Evolutionary conservation across 2,329 filamentous ascomycete species (phyloP).

Genomic region (Biscogniauxia marginata): DNA sequence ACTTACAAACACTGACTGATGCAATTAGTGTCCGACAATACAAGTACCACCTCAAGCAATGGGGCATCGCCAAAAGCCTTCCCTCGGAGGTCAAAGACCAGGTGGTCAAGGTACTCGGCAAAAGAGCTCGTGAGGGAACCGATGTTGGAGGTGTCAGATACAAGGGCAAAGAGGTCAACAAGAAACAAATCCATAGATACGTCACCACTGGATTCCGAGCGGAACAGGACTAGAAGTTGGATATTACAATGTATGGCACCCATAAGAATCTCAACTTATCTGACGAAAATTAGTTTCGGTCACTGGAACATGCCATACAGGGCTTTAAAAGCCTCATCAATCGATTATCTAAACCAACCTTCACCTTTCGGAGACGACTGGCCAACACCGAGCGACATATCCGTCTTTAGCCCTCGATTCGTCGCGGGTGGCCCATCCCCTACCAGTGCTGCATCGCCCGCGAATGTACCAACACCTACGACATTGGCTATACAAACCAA

Average conservation of each 20-base stretch:
- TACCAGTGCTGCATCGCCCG: slow-evolving; percentile 19
- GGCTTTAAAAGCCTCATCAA: slow-evolving; percentile 2
- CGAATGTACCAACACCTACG: slow-evolving; percentile 25
- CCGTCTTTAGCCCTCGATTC: slow-evolving; percentile 7
- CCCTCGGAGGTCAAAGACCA: slow-evolving; percentile 21
- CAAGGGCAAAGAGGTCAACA: slow-evolving; percentile 27
- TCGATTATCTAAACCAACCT: no score
- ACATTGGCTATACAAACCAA: slow-evolving; percentile 15
- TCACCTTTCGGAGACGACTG: slow-evolving; percentile 1
- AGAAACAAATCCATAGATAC: slow-evolving; percentile 27
- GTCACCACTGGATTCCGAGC: slow-evolving; percentile 12
- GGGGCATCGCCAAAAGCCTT: slow-evolving; percentile 30
- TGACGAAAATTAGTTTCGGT: slow-evolving; percentile 2
- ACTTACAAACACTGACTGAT: no score
- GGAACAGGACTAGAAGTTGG: not conserved
- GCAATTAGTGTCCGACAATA: slow-evolving; percentile 30
- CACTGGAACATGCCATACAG: slow-evolving; percentile 1
- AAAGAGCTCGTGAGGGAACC: slow-evolving; percentile 18
- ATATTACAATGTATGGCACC: not conserved
- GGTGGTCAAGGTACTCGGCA: slow-evolving; percentile 16
- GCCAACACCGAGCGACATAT: slow-evolving; percentile 25
- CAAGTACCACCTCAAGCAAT: slow-evolving; percentile 34
- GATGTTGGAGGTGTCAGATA: slow-evolving; percentile 16
- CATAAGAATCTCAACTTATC: not conserved
- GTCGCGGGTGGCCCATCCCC: not conserved